Evolutionary conservation across 2,329 filamentous ascomycete species (phyloP).

Genomic region (Talaromyces sp.): DNA sequence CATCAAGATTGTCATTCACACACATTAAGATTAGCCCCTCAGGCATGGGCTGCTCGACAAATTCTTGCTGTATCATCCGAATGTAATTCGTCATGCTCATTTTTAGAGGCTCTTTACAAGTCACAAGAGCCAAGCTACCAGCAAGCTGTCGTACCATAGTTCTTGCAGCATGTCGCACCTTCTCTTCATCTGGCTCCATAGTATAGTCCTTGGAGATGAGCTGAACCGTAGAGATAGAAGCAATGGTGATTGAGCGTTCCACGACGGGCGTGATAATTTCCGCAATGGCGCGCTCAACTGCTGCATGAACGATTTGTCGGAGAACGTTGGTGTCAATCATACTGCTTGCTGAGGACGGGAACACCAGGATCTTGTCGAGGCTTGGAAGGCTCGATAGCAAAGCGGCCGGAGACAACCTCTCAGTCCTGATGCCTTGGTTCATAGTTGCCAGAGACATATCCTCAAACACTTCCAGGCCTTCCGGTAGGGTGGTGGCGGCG

Average conservation of each 20-base stretch:
- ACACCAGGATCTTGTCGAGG: conserved; percentile 69
- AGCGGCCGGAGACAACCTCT: conserved; percentile 68
- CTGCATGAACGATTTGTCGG: conserved; percentile 70
- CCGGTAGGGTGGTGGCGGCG: conserved; percentile 53
- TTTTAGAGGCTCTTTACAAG: conserved; percentile 91
- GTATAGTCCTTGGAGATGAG: conserved; percentile 96
- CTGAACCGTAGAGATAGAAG: conserved; percentile 91
- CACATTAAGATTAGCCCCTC: conserved; percentile 98
- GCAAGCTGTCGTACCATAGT: conserved; percentile 94
- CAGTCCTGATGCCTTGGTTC: conserved; percentile 60
- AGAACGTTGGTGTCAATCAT: conserved; percentile 65
- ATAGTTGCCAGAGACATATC: conserved; percentile 73
- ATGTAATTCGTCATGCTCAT: conserved; percentile 98
- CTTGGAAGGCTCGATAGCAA: conserved; percentile 79
- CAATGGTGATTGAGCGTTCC: conserved; percentile 94
- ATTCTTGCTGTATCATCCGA: conserved; percentile 66
- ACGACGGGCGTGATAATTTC: conserved; percentile 98
- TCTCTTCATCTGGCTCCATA: conserved; percentile 83
- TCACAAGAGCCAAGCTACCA: conserved; percentile 91
- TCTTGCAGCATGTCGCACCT: conserved; percentile 76
- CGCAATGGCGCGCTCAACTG: conserved; percentile 81
- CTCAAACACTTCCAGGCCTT: conserved; percentile 74
- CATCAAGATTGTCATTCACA: conserved; percentile 93
- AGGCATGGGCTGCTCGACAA: conserved; percentile 66
- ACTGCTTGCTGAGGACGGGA: conserved; percentile 71